Evolutionary conservation across 2,329 filamentous ascomycete genomes (phyloP), one percentile per base, ranked within the genome.

Genomic region (Fusarium mangiferae): DNA sequence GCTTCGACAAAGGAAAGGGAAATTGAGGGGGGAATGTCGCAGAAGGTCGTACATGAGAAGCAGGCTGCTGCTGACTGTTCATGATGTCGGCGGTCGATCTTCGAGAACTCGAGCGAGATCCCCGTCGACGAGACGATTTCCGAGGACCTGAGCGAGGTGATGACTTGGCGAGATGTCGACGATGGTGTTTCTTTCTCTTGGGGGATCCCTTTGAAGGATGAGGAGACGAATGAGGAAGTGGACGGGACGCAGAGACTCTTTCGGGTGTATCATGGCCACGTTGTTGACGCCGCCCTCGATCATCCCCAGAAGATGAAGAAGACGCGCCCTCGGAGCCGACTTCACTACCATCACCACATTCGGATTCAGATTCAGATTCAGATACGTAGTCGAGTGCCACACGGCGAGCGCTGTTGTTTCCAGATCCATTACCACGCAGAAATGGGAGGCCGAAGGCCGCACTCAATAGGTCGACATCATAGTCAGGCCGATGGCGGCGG

Each of bases 401-500:
- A 14, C 68, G 66, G 11, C 52, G 48, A 49, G 51, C 35, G 15
- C 58, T 72, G 39, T 61, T 65, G 30, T 59, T 57, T 20, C 63
- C 26, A 54, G 35, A 58, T 45, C 67, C 44, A 36, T 68, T 39
- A 20, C 73, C 60, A 13, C 68, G 68, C 28, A 62, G 65, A 35
- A 77, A 76, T 4, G 79, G 78, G 15, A 79, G 54, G 11, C 78
- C 78, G 62, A 81, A 80, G 9, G 73, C 66, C 7, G 78, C 77
- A 15, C 76, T 74, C 33, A 81, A 62, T 12, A 80, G 68, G 58
- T 80, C 79, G 33, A 80, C 48, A n/a, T 74, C 68, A 30, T 68
- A 68, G n/a, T 66, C 68, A 33, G 65, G 38, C 33, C 56, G 51
- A 59, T 62, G 62, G 17, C 76, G 70, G 13, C 68, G 26, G 18